Evolutionary conservation across 106 monocot species (phyloP).

Genomic region (Acorus calamus): DNA sequence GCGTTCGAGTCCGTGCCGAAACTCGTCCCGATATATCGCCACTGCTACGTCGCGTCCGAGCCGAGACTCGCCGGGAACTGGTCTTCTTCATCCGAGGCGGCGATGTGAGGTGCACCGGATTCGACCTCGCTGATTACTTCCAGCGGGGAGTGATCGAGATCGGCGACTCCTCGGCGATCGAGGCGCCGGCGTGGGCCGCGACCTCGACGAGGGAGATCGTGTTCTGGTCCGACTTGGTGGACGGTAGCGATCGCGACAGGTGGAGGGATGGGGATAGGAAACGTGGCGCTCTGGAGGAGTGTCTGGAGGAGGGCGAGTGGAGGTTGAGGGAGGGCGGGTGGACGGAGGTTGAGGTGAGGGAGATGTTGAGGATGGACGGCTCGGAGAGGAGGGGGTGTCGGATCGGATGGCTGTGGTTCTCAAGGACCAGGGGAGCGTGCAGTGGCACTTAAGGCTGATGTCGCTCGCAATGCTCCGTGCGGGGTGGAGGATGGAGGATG

Average conservation of each 20-base stretch:
- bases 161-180: background rate
- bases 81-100: slow-evolving; percentile 25
- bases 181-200: slow-evolving; percentile 23
- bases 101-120: slow-evolving; percentile 10
- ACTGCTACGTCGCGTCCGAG: slow-evolving; percentile 30
- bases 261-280: slow-evolving; percentile 13
- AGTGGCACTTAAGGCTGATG: slow-evolving; percentile 28
- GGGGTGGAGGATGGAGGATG: slow-evolving; percentile 53
- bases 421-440: slow-evolving; percentile 18
- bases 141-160: slow-evolving; percentile 6
- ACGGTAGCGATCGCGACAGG: background rate
- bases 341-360: slow-evolving; percentile 43
- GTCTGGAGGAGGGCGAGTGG: slow-evolving; percentile 35
- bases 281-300: slow-evolving; percentile 9
- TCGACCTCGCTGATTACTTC: slow-evolving; percentile 42
- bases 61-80: slow-evolving; percentile 29
- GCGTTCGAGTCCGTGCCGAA: slow-evolving; percentile 13
- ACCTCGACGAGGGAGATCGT: slow-evolving; percentile 22
- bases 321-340: background rate
- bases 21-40: slow-evolving; percentile 38
- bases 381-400: background rate
- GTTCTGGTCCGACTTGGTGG: slow-evolving; percentile 19
- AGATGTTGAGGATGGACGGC: slow-evolving; percentile 25
- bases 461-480: slow-evolving; percentile 26
- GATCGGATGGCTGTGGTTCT: slow-evolving; percentile 10